Base-by-base conservation (phyloP, 83 land plant species). In the Picea abies region DNA sequence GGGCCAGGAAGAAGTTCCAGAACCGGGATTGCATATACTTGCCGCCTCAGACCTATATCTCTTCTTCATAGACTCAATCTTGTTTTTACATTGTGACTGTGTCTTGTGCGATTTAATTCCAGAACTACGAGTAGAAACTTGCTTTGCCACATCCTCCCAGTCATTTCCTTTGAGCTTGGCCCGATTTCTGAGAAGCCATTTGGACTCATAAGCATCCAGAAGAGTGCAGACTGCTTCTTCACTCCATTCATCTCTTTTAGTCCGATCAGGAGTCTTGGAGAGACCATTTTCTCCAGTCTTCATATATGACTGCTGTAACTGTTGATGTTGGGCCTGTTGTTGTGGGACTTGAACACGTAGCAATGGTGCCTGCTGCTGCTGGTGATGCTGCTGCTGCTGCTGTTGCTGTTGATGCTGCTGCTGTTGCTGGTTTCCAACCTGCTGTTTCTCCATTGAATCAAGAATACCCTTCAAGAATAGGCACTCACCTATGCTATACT, bases 41-140 rank as follows among this genome's bases (percentile, higher is more conserved):
- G 88, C 78, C 25, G 87, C 67, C 82, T 90, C 92, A 2, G 88
- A 84, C 5, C 92, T 83, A 58, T 88, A 90, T 32, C 87, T 61
- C 72, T 88, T 87, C 87, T 90, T 90, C 92, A 90, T 88, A 10
- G 89, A 84, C 79, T 90, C 92, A 44, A 90, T 90, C 68, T 90
- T 90, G 84, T 90, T 87, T 85, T 90, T 90, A 84, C 92, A 90
- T 49, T 90, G 92, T 16, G 81, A 84, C 12, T 89, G 89, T 1
- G 89, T 87, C 60, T 89, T 89, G 56, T 60, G 6, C 22, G 83
- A 80, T 70, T 86, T 86, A 62, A 82, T 44, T n/a, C 89, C 89
- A 39, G 80, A 79, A 37, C 78, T 60, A 32, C 88, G 84, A 9
- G 41, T n/a, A 15, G 90, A 84, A 29, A 89, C 88, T 62, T 86